These are phyloP conservation scores for Lentinus brumalis DNA, from an alignment of 768 basidiomycete genomes.

Conservation along the genomic window DNA sequence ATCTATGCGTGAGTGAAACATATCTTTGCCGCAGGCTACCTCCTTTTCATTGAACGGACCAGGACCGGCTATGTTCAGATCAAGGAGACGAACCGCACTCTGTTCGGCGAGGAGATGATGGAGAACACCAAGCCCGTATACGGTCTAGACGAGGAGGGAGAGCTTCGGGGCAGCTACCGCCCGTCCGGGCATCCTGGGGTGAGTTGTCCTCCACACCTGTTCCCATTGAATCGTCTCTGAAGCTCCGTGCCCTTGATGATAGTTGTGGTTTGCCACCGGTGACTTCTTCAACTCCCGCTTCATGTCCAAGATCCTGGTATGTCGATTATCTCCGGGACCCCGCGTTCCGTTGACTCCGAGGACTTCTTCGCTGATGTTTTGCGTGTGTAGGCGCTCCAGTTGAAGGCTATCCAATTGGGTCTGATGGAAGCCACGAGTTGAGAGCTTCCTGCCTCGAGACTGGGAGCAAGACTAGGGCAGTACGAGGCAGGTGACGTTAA, in stretches of 20 bases:
- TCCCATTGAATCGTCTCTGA: too few relatives aligned
- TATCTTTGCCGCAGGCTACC: neutral
- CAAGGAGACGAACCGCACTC: conserved; percentile 30
- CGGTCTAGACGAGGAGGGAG: conserved; percentile 47
- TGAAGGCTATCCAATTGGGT: conserved; percentile 38
- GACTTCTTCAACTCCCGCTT: conserved; percentile 37
- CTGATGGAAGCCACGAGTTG: neutral
- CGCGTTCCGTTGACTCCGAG: neutral
- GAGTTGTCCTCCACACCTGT: conserved; percentile 10
- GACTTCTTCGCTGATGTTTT: neutral
- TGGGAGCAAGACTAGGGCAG: too few relatives aligned
- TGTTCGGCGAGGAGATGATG: conserved; percentile 41
- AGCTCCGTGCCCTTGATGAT: neutral
- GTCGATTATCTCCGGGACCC: neutral
- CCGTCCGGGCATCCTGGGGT: conserved; percentile 48
- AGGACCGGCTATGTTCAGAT: conserved; percentile 39
- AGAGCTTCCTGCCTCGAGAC: too few relatives aligned
- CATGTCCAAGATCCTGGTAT: conserved; percentile 41
- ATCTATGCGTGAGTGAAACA: conserved; percentile 30
- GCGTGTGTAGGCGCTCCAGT: conserved; percentile 33
- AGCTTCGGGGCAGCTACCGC: conserved; percentile 38
- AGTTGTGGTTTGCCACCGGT: conserved; percentile 46
- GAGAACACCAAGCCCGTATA: conserved; percentile 34
- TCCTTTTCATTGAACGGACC: neutral
- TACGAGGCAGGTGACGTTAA: too few relatives aligned